Conservation (phyloP, 2,329 filamentous ascomycete species). For the Dryadomyces quercivorus region DNA sequence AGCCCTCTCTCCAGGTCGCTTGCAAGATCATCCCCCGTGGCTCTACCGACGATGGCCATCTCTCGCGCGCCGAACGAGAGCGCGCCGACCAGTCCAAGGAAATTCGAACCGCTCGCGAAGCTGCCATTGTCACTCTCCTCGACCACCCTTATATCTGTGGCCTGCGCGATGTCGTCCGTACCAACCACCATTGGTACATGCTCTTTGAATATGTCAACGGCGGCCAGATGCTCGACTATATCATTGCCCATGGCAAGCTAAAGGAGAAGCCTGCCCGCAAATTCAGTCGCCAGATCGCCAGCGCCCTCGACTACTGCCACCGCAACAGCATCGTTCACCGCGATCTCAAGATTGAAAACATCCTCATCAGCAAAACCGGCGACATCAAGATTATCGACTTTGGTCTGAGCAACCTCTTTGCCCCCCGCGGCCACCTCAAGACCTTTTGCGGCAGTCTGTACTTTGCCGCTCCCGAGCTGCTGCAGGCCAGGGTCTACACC, state of each 20-base stretch:
- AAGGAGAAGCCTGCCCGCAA: conserved; percentile 98
- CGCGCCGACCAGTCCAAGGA: conserved; percentile 94
- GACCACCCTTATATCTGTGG: conserved; percentile 94
- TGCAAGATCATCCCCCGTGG: conserved; percentile 94
- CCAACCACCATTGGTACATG: conserved; percentile 99
- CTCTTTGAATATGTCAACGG: conserved; percentile 98
- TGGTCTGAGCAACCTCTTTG: conserved; percentile 90
- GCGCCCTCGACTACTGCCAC: conserved; percentile 93
- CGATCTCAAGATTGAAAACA: conserved; percentile 98
- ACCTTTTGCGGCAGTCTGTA: conserved; percentile 97
- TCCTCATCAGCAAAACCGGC: conserved; percentile 95
- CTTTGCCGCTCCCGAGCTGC: conserved; percentile 87
- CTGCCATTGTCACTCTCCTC: conserved; percentile 87
- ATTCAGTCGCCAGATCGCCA: conserved; percentile 94
- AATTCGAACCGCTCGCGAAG: conserved; percentile 85
- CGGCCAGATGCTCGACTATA: conserved; percentile 98
- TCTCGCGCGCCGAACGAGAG: conserved; percentile 61
- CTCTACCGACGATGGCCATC: conserved; percentile 74
- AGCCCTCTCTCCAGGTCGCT: conserved; percentile 57
- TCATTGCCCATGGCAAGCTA: conserved; percentile 92
- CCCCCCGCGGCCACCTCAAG: conserved; percentile 73
- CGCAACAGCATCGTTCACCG: conserved; percentile 96
- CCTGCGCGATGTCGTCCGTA: conserved; percentile 88
- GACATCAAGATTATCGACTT: conserved; percentile 99
- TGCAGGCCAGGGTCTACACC: conserved; percentile 89